Evolutionary conservation across 176 grass and related monocot genomes (phyloP).

Genomic region (Guadua angustifolia): DNA sequence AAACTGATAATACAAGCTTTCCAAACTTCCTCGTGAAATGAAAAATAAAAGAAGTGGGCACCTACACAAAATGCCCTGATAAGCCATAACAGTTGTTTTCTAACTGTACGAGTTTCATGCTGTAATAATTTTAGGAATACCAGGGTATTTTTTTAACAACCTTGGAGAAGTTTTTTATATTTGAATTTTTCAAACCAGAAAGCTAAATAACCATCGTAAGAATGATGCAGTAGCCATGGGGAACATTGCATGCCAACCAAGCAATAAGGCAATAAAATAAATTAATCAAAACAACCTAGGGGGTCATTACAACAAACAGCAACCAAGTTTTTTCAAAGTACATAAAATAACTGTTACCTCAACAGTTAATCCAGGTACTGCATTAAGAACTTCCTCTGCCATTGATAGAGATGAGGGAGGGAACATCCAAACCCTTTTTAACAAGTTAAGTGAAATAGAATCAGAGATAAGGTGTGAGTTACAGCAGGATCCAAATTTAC

Average conservation of each 20-base stretch:
- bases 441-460: slow-evolving; percentile 44
- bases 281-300: slow-evolving; percentile 14
- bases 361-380: slow-evolving; percentile 58
- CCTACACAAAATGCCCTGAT: neutral
- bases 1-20: slow-evolving; percentile 33
- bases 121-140: neutral
- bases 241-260: neutral
- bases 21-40: neutral
- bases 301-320: slow-evolving; percentile 15
- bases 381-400: slow-evolving; percentile 69
- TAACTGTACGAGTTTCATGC: neutral
- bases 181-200: slow-evolving; percentile 1
- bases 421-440: slow-evolving; percentile 80
- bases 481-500: slow-evolving; percentile 10
- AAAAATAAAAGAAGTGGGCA: neutral
- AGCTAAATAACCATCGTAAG: slow-evolving; percentile 25
- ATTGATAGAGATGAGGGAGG: slow-evolving; percentile 68
- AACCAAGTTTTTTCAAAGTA: neutral
- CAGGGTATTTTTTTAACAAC: neutral
- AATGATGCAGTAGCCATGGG: slow-evolving; percentile 18
- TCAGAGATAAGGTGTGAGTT: slow-evolving; percentile 33
- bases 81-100: neutral
- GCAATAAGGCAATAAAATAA: slow-evolving; percentile 36
- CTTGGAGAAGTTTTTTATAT: neutral
- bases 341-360: slow-evolving; percentile 66